A percentile compares a stretch with the other conserved stretches of the same genome.
These are phyloP conservation scores for Immersiella caudata DNA, from an alignment of 495 filamentous ascomycete genomes.

Conservation along the genomic window DNA sequence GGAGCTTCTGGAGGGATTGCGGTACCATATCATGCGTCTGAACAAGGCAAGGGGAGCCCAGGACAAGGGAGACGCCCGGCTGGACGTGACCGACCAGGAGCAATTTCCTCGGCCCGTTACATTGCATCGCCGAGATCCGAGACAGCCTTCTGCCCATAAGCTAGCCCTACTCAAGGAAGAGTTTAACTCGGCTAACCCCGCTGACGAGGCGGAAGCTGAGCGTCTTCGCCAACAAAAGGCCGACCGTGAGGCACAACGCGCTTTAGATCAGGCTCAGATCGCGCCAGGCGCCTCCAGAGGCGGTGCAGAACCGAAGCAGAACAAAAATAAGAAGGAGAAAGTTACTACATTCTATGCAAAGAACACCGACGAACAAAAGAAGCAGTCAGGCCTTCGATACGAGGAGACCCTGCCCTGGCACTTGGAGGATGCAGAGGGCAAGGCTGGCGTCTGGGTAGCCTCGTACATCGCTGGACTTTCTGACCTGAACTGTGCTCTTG, in stretches of 20 bases:
- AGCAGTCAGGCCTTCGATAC: constrained; percentile 77
- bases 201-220: constrained; percentile 70
- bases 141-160: constrained; percentile 61
- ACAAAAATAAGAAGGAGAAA: constrained; percentile 76
- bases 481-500: constrained; percentile 72
- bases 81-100: constrained; percentile 74
- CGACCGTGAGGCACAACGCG: constrained; percentile 79
- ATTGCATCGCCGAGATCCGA: constrained; percentile 87
- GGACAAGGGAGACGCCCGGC: constrained; percentile 37
- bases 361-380: constrained; percentile 72
- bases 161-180: constrained; percentile 56
- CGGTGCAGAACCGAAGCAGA: constrained; percentile 55
- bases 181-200: constrained; percentile 48
- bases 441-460: constrained; percentile 83
- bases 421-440: constrained; percentile 92
- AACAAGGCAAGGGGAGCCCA: constrained; percentile 32
- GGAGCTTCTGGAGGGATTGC: constrained; percentile 74
- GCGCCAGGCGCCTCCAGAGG: constrained; percentile 63
- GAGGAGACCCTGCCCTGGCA: constrained; percentile 97
- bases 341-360: constrained; percentile 60
- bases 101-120: constrained; percentile 87
- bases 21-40: constrained; percentile 84
- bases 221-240: constrained; percentile 64
- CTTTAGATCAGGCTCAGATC: constrained; percentile 83
- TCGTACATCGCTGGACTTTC: constrained; percentile 85